These are phyloP conservation scores for Penicillium silybi DNA, from an alignment of 495 filamentous ascomycete genomes.

Conservation along the genomic window DNA sequence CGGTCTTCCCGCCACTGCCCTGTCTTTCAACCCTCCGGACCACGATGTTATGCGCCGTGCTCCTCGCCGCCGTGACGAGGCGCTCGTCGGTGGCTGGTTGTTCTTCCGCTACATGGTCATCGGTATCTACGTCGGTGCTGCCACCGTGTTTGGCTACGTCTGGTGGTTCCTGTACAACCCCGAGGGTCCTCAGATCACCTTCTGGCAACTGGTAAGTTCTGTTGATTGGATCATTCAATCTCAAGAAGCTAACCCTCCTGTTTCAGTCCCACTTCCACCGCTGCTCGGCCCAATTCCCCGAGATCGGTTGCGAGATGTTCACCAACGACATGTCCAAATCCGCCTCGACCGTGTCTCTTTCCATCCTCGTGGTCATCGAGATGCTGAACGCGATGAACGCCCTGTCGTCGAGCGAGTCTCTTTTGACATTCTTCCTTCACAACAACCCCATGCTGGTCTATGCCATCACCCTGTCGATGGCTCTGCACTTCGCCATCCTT, in stretches of 20 bases:
- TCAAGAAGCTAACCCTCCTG: conserved; percentile 13
- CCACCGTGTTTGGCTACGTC: conserved; percentile 95
- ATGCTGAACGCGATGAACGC: conserved; percentile 99
- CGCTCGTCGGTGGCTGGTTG: conserved; percentile 89
- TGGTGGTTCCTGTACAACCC: conserved; percentile 99
- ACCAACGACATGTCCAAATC: conserved; percentile 81
- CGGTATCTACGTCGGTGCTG: conserved; percentile 88
- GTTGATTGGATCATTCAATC: background rate
- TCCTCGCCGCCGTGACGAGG: conserved; percentile 87
- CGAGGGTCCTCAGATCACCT: conserved; percentile 86
- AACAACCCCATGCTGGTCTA: conserved; percentile 97
- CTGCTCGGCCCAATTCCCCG: conserved; percentile 80
- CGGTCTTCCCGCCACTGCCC: conserved; percentile 90
- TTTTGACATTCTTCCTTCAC: conserved; percentile 90
- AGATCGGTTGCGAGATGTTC: conserved; percentile 96
- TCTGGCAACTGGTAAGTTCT: conserved; percentile 72
- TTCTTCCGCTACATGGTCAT: conserved; percentile 98
- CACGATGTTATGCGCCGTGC: conserved; percentile 94
- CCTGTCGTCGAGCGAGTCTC: conserved; percentile 88
- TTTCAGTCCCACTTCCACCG: conserved; percentile 81
- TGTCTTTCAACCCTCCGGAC: conserved; percentile 96
- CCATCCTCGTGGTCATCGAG: conserved; percentile 92
- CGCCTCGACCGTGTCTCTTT: conserved; percentile 93
- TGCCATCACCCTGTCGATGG: conserved; percentile 93
- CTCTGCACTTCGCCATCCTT: conserved; percentile 87